Evolutionary conservation across 1,284 basidiomycete genomes (phyloP), one percentile per base, ranked within the genome.

Genomic region (Malassezia sympodialis): DNA sequence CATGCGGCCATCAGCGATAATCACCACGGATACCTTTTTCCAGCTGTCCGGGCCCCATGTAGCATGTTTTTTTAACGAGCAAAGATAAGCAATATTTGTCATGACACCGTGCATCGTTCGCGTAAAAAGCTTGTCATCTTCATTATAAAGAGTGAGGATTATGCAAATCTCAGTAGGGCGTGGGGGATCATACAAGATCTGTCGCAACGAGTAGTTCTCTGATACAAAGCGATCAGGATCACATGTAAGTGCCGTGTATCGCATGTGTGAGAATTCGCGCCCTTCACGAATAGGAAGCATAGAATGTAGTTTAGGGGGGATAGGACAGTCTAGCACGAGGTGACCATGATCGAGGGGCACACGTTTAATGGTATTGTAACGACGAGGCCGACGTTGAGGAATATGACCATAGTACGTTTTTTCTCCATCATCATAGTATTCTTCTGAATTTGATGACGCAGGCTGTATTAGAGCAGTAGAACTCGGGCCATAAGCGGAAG

Each of bases 11-110:
- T 98, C 93, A 0, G 90, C 86, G 31, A 98, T 86, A 62, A 98
- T 94, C 41, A 63, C 57, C 4, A 74, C 71, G 2, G 72, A 69
- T 2, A 74, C 69, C 82, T 94, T 96, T 73, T 96, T 89, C 93
- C 93, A 99, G 0, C 89, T 86, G 52, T 96, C 88, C 7, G 84
- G 82, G 3, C 93, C 93, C 94, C 93, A 99, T 0, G 89, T 93
- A 56, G 88, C 83, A 11, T 88, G 91, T 67, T 90, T 90, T 76
- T 91, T 90, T 32, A 93, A 82, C 10, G 87, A 86, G 75, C 93
- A 96, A 7, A 96, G 79, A 50, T 67, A 59, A 1, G 67, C 65
- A 51, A 69, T 72, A 66, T 69, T 66, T 61, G 70, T 80, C 90
- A 96, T 96, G 12, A 98, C 88, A 4, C 91, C 93, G 75, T 96